Base-by-base conservation (phyloP, 2,329 filamentous ascomycete genomes). In the Thielaviopsis ethacetica region DNA sequence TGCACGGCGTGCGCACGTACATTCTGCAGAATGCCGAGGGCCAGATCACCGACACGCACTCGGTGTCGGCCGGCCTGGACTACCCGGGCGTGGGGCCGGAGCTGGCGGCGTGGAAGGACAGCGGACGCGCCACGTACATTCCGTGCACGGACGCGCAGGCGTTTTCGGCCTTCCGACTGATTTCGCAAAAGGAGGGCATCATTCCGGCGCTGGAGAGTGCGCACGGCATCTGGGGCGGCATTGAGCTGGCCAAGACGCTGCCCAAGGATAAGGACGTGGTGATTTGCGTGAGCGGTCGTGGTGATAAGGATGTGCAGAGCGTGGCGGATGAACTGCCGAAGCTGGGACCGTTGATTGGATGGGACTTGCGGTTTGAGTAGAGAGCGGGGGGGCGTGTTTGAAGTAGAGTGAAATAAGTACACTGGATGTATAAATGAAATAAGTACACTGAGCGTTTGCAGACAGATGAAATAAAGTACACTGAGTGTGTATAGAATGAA, bases 261-360 rank as follows among this genome's bases (percentile, higher is more conserved):
- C 78, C 79, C 64, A 88, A 90, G 75, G 90, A 81, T 57, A 75
- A 96, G 73, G 90, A 97, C 67, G 75, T 98, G 27, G 91, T 98
- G 61, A 91, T 98, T 63, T 97, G 91, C 73, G 71, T 98, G 44
- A 94, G 87, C 68, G 93, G 93, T 9, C 79, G 93, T 65, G 93
- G 93, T 63, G 93, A 98, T 73, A 98, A 98, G 82, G 93, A 98
- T 68, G 93, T 98, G 61, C 91, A 98, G 80, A 95, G 88, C 67
- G 91, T 98, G 56, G 93, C 93, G 0, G 93, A 98, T 68, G 89
- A 95, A 73, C 73, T 98, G 68, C 91, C 91, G 19, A 86, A 79
- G 65, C 71, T 98, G 62, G 91, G 93, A 0, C 93, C 93, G 7
- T 77, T 86, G 76, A 97, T 98, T 71, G 89, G 80, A 60, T 85